Conservation (phyloP, 1,284 basidiomycete species). For the Pseudozyma hubeiensis region DNA sequence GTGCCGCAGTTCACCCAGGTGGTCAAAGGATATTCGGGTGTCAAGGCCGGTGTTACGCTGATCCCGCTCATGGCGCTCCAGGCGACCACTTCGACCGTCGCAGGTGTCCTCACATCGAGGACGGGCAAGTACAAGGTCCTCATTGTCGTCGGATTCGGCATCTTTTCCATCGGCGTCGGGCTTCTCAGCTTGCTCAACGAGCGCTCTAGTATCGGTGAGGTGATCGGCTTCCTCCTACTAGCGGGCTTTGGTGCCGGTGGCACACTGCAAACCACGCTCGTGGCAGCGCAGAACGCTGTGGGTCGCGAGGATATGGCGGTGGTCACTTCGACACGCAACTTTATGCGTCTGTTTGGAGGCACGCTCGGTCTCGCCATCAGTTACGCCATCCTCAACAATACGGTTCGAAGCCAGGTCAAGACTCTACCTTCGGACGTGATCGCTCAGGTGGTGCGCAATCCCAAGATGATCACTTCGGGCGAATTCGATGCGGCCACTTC, state of each 20-base stretch:
- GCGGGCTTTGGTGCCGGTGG: slow-evolving; percentile 78
- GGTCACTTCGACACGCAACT: slow-evolving; percentile 78
- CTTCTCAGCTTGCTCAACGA: slow-evolving; percentile 76
- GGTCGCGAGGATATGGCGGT: slow-evolving; percentile 77
- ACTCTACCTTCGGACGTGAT: slow-evolving; percentile 20
- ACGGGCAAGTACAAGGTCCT: slow-evolving; percentile 78
- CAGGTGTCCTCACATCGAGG: slow-evolving; percentile 76
- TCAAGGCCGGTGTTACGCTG: slow-evolving; percentile 76
- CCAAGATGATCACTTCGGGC: slow-evolving; percentile 30
- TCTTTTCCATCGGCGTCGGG: slow-evolving; percentile 70
- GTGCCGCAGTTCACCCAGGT: slow-evolving; percentile 82
- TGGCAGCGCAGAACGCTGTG: slow-evolving; percentile 79
- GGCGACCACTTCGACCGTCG: slow-evolving; percentile 39
- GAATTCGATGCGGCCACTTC: slow-evolving; percentile 18
- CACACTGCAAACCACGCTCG: slow-evolving; percentile 69
- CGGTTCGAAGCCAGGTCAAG: slow-evolving; percentile 17
- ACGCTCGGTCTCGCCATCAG: slow-evolving; percentile 76
- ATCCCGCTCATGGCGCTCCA: slow-evolving; percentile 77
- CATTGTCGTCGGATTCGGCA: slow-evolving; percentile 76
- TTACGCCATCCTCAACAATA: slow-evolving; percentile 70
- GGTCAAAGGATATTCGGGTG: slow-evolving; percentile 75
- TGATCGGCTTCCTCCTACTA: slow-evolving; percentile 78
- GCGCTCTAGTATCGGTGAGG: slow-evolving; percentile 72
- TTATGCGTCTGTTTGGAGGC: slow-evolving; percentile 76
- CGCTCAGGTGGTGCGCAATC: slow-evolving; percentile 37